phyloP scores from a whole-genome alignment of 2,329 filamentous ascomycete species.

The Magnaporthiopsis poae region DNA sequence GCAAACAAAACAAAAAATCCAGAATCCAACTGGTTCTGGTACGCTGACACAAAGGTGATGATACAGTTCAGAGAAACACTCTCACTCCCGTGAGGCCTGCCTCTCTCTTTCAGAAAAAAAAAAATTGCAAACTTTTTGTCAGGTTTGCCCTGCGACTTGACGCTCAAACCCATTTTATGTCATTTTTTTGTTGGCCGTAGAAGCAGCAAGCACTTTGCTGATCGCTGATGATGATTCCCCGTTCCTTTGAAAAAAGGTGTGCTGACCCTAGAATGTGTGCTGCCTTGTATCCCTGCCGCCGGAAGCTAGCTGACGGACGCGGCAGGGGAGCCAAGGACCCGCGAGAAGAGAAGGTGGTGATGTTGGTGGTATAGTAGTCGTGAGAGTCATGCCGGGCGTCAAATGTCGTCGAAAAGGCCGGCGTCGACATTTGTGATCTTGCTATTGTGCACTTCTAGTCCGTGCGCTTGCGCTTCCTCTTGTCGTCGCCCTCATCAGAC shows the following conservation, averaged over 20 bases:
- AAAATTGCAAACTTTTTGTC: background rate
- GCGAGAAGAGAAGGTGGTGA: slow-evolving; percentile 5
- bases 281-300: background rate
- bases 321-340: background rate
- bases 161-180: background rate
- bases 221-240: background rate
- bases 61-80: background rate
- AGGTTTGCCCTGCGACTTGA: background rate
- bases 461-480: slow-evolving; percentile 62
- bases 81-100: background rate
- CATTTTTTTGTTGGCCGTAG: background rate
- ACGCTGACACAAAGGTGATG: background rate
- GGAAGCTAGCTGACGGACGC: background rate
- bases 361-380: slow-evolving; percentile 1
- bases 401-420: slow-evolving; percentile 16
- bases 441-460: slow-evolving; percentile 1
- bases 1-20: background rate
- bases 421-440: slow-evolving; percentile 8
- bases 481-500: slow-evolving; percentile 41
- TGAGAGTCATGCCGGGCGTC: slow-evolving; percentile 30
- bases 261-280: background rate
- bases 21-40: background rate
- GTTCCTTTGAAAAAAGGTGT: background rate
- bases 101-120: background rate
- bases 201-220: background rate